These are phyloP conservation scores for Ceratobasidium theobromae DNA, from an alignment of 1,284 basidiomycete species.

Conservation along the genomic window DNA sequence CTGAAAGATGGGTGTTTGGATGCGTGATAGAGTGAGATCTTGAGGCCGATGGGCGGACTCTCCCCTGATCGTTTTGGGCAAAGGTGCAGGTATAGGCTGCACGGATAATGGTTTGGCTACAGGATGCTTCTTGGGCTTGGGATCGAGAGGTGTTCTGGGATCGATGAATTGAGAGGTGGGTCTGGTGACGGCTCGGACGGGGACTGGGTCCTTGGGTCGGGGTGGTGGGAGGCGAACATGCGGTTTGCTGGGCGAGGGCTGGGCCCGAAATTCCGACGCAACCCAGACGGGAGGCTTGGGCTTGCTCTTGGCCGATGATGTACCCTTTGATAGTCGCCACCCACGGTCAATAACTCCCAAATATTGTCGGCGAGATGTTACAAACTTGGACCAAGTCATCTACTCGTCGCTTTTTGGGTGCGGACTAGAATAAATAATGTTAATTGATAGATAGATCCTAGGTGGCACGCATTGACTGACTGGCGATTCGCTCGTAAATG, in stretches of 20 bases:
- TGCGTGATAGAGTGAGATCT: background rate
- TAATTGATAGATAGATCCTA: background rate
- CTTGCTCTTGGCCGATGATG: background rate
- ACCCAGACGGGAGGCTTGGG: constrained; percentile 22
- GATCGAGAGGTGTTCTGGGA: constrained; percentile 6
- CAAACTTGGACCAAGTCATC: background rate
- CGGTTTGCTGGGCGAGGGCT: constrained; percentile 3
- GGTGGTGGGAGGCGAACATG: background rate
- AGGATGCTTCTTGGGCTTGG: constrained; percentile 8
- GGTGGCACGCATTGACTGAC: background rate
- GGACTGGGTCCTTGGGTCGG: background rate
- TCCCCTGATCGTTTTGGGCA: constrained; percentile 1
- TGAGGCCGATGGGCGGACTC: background rate
- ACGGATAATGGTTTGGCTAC: background rate
- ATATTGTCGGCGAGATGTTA: background rate
- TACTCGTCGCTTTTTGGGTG: constrained; percentile 8
- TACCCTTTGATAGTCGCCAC: constrained; percentile 1
- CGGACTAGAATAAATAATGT: background rate
- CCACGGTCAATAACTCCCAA: background rate
- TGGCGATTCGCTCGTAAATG: constrained; percentile 14
- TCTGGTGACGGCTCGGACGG: background rate
- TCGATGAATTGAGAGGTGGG: background rate
- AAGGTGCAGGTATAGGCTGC: constrained; percentile 1
- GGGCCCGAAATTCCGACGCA: constrained; percentile 9
- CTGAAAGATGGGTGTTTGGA: constrained; percentile 13